These are phyloP conservation scores for Sarocladium brachiariae DNA, from an alignment of 2,329 filamentous ascomycete genomes.

Conservation along the genomic window DNA sequence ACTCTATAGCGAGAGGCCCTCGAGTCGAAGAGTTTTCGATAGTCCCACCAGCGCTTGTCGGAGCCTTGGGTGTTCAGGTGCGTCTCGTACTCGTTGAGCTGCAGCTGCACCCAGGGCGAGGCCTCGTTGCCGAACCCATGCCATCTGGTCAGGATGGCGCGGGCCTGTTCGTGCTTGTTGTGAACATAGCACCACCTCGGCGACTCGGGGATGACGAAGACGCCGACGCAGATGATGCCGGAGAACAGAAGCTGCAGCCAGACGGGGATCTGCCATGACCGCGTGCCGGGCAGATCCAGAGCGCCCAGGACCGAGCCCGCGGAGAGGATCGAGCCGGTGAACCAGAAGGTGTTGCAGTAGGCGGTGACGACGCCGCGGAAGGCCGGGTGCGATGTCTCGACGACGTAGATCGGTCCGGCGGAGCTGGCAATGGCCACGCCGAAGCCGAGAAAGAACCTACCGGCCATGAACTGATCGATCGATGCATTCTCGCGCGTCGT, in stretches of 20 bases:
- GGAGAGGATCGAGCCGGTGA: constrained; percentile 42
- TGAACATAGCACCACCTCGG: constrained; percentile 36
- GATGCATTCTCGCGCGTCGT: background rate
- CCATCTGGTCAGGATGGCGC: constrained; percentile 30
- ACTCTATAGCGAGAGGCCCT: constrained; percentile 34
- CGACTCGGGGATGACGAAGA: constrained; percentile 33
- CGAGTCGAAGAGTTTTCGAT: constrained; percentile 35
- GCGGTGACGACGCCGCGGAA: constrained; percentile 31
- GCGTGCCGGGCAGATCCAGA: constrained; percentile 28
- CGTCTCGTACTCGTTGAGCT: constrained; percentile 37
- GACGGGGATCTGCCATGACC: constrained; percentile 34
- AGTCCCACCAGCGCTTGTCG: constrained; percentile 43
- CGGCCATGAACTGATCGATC: constrained; percentile 40
- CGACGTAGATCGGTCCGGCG: constrained; percentile 39
- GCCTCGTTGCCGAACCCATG: constrained; percentile 38
- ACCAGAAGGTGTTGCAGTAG: constrained; percentile 37
- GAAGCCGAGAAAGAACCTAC: constrained; percentile 55
- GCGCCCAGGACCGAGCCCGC: constrained; percentile 40
- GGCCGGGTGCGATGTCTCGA: constrained; percentile 39
- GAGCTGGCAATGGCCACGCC: constrained; percentile 37
- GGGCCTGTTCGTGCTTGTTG: constrained; percentile 28
- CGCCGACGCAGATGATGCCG: constrained; percentile 28
- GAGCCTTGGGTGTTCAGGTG: constrained; percentile 34
- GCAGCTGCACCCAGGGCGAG: constrained; percentile 37
- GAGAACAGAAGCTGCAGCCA: constrained; percentile 39